Evolutionary conservation across 306 rosid species (phyloP), one percentile per base, ranked within the genome.

Genomic region (Crotalaria pallida): DNA sequence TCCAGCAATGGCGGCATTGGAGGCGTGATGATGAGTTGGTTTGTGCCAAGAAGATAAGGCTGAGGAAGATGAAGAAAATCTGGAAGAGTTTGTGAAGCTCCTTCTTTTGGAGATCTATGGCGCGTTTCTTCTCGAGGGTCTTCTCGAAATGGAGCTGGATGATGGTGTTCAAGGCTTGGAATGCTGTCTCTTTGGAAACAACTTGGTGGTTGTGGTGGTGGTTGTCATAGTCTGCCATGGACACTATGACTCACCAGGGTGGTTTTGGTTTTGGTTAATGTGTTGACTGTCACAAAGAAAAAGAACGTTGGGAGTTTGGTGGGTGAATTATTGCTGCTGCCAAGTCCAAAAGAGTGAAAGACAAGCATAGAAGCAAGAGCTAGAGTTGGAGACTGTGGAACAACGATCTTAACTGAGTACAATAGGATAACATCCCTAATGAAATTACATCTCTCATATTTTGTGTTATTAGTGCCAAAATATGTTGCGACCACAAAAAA

Each of bases 71-170:
- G 90, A 93, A 88, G 92, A 93, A 87, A 24, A 85, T 51, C 57
- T 82, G 96, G 81, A 90, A 87, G 1, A 84, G 88, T 68, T 84
- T 88, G 67, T 90, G 94, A 4, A 93, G 97, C 65, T 88, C 83
- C 57, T 90, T 93, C 88, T 90, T 88, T 45, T 93, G 98, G 23
- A 88, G 92, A 78, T 93, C 98, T 16, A 93, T 90, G 71, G 98
- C 75, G 23, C 88, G 83, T 58, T 89, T 92, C 84, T 92, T 88
- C 80, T 89, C 98, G 0, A 92, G 89, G 68, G 96, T 88, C 73
- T 92, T 89, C 92, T 92, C 92, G 82, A 92, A 88, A 50, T 93
- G 98, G 72, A 93, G 98, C 63, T 93, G 97, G 72, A 93, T 81
- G 31, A 90, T 87, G n/a, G 97, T 88, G 92, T 90, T 93, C 3